These are phyloP conservation scores for Citrullus amarus DNA, from an alignment of 306 rosid genomes.

Conservation along the genomic window DNA sequence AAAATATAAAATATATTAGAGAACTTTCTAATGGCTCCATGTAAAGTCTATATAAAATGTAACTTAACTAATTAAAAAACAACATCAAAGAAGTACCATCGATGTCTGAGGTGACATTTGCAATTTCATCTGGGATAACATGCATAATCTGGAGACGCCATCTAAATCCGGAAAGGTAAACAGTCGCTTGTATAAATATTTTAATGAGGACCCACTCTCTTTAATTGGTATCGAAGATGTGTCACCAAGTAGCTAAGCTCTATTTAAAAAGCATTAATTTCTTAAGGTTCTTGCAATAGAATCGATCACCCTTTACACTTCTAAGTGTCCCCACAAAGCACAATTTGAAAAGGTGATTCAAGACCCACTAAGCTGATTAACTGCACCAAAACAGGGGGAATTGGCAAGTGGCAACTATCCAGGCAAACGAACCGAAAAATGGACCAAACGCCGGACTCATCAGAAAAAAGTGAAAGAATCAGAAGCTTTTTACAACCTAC, in stretches of 20 bases:
- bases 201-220: not conserved
- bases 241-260: not conserved
- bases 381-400: not conserved
- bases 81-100: not conserved
- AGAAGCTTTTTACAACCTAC: not conserved
- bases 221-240: not conserved
- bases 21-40: not conserved
- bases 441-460: not conserved
- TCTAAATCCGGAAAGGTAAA: not conserved
- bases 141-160: not conserved
- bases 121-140: not conserved
- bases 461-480: not conserved
- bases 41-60: not conserved
- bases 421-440: not conserved
- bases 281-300: not conserved
- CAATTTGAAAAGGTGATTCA: not conserved
- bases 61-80: not conserved
- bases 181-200: not conserved
- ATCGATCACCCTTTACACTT: not conserved
- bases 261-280: not conserved
- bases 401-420: conserved; percentile 4
- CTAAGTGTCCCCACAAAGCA: conserved; percentile 1
- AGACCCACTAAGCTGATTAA: not conserved
- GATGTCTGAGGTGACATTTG: not conserved
- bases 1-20: not conserved